phyloP scores from a whole-genome alignment of 345 rosid genomes.

The Dimocarpus longan region DNA sequence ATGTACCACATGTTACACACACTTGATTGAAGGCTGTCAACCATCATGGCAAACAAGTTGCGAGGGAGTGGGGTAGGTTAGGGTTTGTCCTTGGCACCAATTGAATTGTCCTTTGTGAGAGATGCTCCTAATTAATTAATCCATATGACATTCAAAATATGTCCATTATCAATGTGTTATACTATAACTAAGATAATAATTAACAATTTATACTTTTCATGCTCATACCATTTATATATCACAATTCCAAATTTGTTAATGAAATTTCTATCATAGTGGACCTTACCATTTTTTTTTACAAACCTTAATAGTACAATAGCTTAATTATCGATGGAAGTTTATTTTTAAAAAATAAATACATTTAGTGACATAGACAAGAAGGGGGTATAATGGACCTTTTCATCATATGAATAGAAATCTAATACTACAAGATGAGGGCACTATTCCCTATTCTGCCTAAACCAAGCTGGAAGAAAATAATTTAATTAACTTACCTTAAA shows the following conservation, averaged over 20 bases:
- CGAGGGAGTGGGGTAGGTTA: constrained; percentile 21
- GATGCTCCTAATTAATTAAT: constrained; percentile 15
- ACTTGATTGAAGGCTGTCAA: constrained; percentile 32
- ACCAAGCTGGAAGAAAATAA: too few species aligned
- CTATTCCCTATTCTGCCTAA: too few species aligned
- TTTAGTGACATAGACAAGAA: too few species aligned
- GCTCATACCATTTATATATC: constrained; percentile 2
- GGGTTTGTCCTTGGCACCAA: constrained; percentile 29
- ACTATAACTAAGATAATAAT: not conserved
- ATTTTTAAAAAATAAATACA: too few species aligned
- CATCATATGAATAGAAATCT: too few species aligned
- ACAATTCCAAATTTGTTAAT: not conserved
- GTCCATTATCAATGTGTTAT: not conserved
- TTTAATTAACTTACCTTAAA: too few species aligned
- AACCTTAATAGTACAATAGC: too few species aligned
- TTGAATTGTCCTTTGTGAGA: constrained; percentile 39
- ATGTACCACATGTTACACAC: constrained; percentile 41
- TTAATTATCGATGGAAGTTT: too few species aligned
- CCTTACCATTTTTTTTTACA: not conserved
- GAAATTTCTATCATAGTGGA: too few species aligned
- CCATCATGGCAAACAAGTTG: constrained; percentile 34
- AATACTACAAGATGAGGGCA: too few species aligned
- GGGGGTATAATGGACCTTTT: too few species aligned
- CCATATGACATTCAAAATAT: constrained; percentile 8
- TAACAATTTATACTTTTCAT: not conserved